Evolutionary conservation across 2,329 filamentous ascomycete species (phyloP).

Genomic region (Colletotrichum sp.): DNA sequence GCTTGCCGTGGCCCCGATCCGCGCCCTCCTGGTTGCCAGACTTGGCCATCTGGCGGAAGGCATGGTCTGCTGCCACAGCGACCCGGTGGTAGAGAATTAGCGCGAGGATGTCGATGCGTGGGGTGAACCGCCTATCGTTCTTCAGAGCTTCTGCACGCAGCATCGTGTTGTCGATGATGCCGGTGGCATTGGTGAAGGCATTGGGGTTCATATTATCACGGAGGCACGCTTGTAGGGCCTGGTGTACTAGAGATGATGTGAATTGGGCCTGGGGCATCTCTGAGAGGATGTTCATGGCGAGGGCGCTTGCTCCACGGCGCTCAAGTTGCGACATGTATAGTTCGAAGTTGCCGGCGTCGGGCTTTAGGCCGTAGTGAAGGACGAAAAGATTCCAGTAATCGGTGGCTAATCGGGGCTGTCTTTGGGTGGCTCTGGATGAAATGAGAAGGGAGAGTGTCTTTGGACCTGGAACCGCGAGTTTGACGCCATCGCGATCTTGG

Average conservation of each 20-base stretch:
- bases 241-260: slow-evolving; percentile 63
- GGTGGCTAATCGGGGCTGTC: slow-evolving; percentile 65
- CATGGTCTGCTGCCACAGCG: slow-evolving; percentile 52
- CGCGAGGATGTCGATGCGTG: slow-evolving; percentile 48
- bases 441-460: slow-evolving; percentile 73
- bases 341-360: slow-evolving; percentile 73
- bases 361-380: slow-evolving; percentile 62
- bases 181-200: slow-evolving; percentile 67
- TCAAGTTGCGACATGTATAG: slow-evolving; percentile 62
- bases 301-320: slow-evolving; percentile 67
- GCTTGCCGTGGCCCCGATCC: slow-evolving; percentile 50
- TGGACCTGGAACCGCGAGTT: slow-evolving; percentile 49
- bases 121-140: background rate
- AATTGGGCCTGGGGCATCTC: slow-evolving; percentile 53
- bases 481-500: slow-evolving; percentile 9
- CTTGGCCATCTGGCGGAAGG: slow-evolving; percentile 37
- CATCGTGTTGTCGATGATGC: slow-evolving; percentile 70
- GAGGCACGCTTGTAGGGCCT: slow-evolving; percentile 76
- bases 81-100: slow-evolving; percentile 63
- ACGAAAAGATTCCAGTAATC: slow-evolving; percentile 82
- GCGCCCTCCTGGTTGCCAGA: slow-evolving; percentile 35
- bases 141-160: background rate
- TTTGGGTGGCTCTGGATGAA: slow-evolving; percentile 52
- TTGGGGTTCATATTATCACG: slow-evolving; percentile 79
- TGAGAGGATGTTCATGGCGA: slow-evolving; percentile 63